A percentile compares a stretch with the other conserved stretches of the same genome.
phyloP scores from a whole-genome alignment of 306 rosid genomes.

The Pueraria montana region DNA sequence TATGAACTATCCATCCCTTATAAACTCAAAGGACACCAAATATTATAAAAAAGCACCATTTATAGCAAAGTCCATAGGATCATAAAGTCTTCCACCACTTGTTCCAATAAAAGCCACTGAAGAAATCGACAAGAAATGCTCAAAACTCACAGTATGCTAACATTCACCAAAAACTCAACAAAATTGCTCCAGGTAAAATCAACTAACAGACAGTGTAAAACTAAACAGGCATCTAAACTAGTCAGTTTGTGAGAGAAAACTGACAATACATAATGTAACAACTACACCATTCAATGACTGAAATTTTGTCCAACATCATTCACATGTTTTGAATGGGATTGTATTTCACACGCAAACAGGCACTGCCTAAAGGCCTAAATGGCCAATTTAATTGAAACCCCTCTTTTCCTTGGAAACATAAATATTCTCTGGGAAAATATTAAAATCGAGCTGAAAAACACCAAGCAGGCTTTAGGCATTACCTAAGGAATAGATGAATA shows the following conservation, averaged over 20 bases:
- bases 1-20: conserved; percentile 11
- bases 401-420: conserved; percentile 16
- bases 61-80: background rate
- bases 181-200: background rate
- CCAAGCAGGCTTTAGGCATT: conserved; percentile 21
- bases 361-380: conserved; percentile 33
- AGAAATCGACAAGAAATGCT: conserved; percentile 12
- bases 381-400: conserved; percentile 30
- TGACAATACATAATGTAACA: conserved; percentile 22
- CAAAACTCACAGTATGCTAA: conserved; percentile 19
- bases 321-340: conserved; percentile 32
- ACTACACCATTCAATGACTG: conserved; percentile 8
- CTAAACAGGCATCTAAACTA: conserved; percentile 14
- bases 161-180: background rate
- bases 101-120: conserved; percentile 20
- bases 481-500: background rate
- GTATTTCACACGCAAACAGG: conserved; percentile 34
- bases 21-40: conserved; percentile 2
- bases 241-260: conserved; percentile 23
- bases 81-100: conserved; percentile 17
- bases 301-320: conserved; percentile 5
- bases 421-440: conserved; percentile 1
- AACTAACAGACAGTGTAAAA: conserved; percentile 10
- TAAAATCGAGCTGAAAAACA: conserved; percentile 36
- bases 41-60: conserved; percentile 16